phyloP scores from a whole-genome alignment of 805 yeast species.

The Dipodascus geniculatus region DNA sequence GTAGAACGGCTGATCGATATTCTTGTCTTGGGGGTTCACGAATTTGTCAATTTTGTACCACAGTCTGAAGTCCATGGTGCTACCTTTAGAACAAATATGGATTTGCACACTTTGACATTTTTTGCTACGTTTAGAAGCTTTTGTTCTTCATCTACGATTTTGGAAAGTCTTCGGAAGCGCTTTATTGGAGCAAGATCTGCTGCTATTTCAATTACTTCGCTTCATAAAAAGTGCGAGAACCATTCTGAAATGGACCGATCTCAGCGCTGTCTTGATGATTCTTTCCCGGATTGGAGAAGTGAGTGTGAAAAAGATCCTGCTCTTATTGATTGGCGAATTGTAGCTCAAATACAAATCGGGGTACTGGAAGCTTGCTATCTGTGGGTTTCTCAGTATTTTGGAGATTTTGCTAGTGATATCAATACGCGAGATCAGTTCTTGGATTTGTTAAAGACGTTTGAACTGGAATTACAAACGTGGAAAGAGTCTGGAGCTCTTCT shows the following conservation, averaged over 20 bases:
- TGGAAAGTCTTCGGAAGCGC: constrained; percentile 42
- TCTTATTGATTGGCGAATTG: constrained; percentile 50
- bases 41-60: constrained; percentile 31
- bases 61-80: constrained; percentile 13
- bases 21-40: constrained; percentile 57
- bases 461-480: constrained; percentile 42
- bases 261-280: not conserved
- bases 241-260: not conserved
- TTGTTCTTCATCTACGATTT: constrained; percentile 41
- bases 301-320: constrained; percentile 20
- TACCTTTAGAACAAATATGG: constrained; percentile 46
- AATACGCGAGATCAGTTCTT: constrained; percentile 47
- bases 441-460: constrained; percentile 53
- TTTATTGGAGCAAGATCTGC: constrained; percentile 54
- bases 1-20: constrained; percentile 70
- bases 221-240: constrained; percentile 6
- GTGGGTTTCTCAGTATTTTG: constrained; percentile 60
- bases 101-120: constrained; percentile 51
- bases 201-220: constrained; percentile 37
- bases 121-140: constrained; percentile 61
- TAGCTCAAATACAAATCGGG: constrained; percentile 72
- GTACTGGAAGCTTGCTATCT: constrained; percentile 64
- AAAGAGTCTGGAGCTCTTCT: constrained; percentile 8
- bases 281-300: constrained; percentile 18
- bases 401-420: constrained; percentile 62